Percentiles rank a stretch among this genome's conserved stretches.
These are phyloP conservation scores for Ehretia macrophylla DNA, from an alignment of 257 asterid species.

Conservation along the genomic window DNA sequence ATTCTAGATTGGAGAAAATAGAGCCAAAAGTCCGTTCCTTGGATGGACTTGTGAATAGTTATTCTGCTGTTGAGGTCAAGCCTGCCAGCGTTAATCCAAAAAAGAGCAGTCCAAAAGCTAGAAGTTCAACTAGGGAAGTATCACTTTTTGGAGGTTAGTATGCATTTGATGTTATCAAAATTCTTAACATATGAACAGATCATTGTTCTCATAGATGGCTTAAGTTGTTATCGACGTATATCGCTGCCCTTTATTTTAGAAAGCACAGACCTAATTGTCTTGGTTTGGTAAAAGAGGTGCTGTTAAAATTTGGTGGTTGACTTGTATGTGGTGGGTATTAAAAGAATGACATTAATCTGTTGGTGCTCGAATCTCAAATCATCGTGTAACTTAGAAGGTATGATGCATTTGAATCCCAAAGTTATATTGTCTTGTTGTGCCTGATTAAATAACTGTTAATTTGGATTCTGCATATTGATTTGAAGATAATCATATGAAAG, in stretches of 20 bases:
- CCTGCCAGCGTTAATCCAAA: constrained; percentile 49
- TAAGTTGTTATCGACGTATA: background rate
- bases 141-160: constrained; percentile 96
- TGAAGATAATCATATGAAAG: no score
- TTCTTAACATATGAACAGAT: background rate
- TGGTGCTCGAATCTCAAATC: background rate
- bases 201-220: background rate
- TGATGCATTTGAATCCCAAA: background rate
- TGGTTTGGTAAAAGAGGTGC: background rate
- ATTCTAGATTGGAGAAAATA: constrained; percentile 81
- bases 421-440: background rate
- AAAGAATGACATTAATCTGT: background rate
- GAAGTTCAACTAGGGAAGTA: constrained; percentile 64
- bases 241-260: background rate
- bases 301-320: background rate
- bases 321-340: background rate
- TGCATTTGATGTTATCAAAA: constrained; percentile 7
- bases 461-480: background rate
- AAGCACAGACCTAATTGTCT: background rate
- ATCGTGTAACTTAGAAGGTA: background rate
- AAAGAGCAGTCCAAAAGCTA: constrained; percentile 91
- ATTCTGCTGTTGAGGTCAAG: constrained; percentile 54
- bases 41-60: constrained; percentile 60
- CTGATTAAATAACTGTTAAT: background rate
- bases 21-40: constrained; percentile 75